Base-by-base conservation (phyloP, 2,329 filamentous ascomycete species). In the Aspergillus pseudoglaucus region DNA sequence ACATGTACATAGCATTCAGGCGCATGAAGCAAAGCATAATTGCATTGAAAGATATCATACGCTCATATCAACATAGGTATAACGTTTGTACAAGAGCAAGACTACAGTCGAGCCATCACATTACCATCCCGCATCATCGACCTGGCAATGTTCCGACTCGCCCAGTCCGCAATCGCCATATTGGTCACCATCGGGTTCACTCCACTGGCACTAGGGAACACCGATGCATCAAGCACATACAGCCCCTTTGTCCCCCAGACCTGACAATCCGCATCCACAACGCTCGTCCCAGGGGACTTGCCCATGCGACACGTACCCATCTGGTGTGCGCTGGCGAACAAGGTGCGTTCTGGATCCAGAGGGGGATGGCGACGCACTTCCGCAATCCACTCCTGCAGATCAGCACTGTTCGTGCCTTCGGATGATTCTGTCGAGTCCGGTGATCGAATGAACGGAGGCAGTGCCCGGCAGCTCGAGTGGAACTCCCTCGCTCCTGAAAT, bases 401-500 rank as follows among this genome's bases (percentile, higher is more conserved):
- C 68, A 0, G 67, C 54, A 49, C 83, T 75, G 56, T 81, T 82
- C 55, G 78, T 71, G 0, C 76, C 77, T 6, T 69, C 63, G 1
- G 69, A 59, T 2, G 49, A 51, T 18, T 59, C 59, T 2, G 46
- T 47, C 20, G 58, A 53, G 9, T 51, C 47, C 4, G 57, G 55
- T 3, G 65, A 58, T 10, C 80, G 77, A 25, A 78, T 64, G 62
- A 90, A 96, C 0, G 83, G 77, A 27, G 77, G 72, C 32, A 88
- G 65, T 8, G 81, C 82, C 0, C 80, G 77, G 17, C 87, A 74
- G 3, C 76, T 73, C 0, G 83, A 75, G 61, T 84, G 80, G 61
- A 96, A 90, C 67, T 95, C 88, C n/a, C 72, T 75, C 0, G 90
- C 91, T 20, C 90, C 89, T 37, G 81, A 77, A 41, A 89, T 79